Conservation (phyloP, 345 rosid genomes). For the Salix suchowensis region DNA sequence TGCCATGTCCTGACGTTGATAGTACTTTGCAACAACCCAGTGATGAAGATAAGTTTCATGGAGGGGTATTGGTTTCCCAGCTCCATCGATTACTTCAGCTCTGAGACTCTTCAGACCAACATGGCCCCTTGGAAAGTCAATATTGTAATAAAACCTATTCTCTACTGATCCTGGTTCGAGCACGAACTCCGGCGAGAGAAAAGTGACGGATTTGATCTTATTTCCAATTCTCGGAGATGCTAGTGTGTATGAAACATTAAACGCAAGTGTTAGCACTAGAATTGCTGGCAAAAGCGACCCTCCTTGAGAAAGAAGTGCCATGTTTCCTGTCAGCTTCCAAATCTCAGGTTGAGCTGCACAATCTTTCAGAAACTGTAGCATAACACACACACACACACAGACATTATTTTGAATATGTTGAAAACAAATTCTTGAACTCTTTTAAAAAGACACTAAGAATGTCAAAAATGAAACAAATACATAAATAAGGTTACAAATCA, state of each 20-base stretch:
- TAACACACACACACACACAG: too few species aligned
- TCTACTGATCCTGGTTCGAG: slow-evolving; percentile 78
- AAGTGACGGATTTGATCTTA: slow-evolving; percentile 44
- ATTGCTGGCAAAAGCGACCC: background rate
- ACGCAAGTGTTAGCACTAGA: background rate
- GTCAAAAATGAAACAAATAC: too few species aligned
- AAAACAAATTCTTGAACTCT: too few species aligned
- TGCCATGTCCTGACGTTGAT: slow-evolving; percentile 24
- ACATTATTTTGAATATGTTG: too few species aligned
- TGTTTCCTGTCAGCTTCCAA: slow-evolving; percentile 11
- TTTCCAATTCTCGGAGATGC: slow-evolving; percentile 22
- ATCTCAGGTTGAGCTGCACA: background rate
- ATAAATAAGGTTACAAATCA: too few species aligned
- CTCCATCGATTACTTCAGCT: slow-evolving; percentile 67
- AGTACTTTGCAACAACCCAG: slow-evolving; percentile 61
- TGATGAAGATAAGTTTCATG: slow-evolving; percentile 91
- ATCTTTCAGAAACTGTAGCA: background rate
- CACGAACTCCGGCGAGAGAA: slow-evolving; percentile 63
- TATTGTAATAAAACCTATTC: slow-evolving; percentile 37
- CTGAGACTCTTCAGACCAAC: slow-evolving; percentile 61
- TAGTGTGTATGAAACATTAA: background rate
- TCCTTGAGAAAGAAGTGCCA: slow-evolving; percentile 10
- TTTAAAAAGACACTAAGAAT: too few species aligned
- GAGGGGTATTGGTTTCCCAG: slow-evolving; percentile 63
- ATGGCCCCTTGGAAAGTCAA: slow-evolving; percentile 85